A percentile compares a stretch with the other conserved stretches of the same genome.
phyloP scores from a whole-genome alignment of 2,329 filamentous ascomycete genomes.

The Clonostachys solani region DNA sequence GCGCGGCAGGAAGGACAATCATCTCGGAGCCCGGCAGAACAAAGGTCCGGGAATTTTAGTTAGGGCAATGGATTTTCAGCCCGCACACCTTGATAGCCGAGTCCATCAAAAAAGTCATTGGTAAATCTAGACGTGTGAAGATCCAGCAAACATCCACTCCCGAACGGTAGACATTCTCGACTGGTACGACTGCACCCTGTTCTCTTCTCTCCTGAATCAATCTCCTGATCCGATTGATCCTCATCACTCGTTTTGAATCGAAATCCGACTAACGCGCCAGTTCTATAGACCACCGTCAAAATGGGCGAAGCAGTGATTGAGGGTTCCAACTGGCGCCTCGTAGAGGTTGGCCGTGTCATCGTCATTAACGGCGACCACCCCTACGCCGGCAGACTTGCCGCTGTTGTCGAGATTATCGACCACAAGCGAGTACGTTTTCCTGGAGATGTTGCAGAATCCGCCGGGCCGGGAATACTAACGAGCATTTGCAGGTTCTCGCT shows the following conservation, averaged over 20 bases:
- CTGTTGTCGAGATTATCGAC: constrained; percentile 99
- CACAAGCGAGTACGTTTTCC: constrained; percentile 92
- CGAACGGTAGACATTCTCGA: constrained; percentile 7
- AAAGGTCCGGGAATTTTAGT: constrained; percentile 24
- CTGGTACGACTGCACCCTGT: constrained; percentile 5
- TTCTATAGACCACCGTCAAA: constrained; percentile 55
- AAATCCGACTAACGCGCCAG: constrained; percentile 23
- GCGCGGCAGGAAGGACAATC: neutral
- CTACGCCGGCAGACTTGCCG: constrained; percentile 80
- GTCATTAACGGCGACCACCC: constrained; percentile 78
- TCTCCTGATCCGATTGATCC: constrained; percentile 4
- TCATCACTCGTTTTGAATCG: constrained; percentile 13
- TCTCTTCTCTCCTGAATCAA: constrained; percentile 18
- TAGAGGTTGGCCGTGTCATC: constrained; percentile 97
- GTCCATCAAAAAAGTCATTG: constrained; percentile 33
- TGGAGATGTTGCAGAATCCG: too few relatives aligned
- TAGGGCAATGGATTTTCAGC: constrained; percentile 37
- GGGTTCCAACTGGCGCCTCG: constrained; percentile 85
- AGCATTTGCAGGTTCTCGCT: constrained; percentile 73
- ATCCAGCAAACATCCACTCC: constrained; percentile 8
- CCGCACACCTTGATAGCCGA: constrained; percentile 30
- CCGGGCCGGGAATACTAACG: neutral
- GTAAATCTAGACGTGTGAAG: constrained; percentile 27
- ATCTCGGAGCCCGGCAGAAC: constrained; percentile 14
- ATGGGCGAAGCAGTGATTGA: constrained; percentile 82